Evolutionary conservation across 805 yeast species (phyloP).

Genomic region (Hanseniaspora thailandica): DNA sequence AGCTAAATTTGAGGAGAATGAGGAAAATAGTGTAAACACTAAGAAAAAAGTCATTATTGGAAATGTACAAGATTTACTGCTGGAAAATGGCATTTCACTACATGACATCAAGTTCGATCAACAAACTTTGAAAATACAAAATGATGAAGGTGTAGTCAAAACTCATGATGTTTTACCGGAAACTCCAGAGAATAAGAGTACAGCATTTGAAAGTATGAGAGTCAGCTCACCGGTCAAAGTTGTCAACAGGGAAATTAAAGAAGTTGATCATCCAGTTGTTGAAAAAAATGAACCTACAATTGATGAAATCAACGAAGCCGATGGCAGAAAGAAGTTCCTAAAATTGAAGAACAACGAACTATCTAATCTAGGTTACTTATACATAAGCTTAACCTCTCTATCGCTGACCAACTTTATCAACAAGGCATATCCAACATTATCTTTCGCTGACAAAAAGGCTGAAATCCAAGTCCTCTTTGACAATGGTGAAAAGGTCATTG

Average conservation of each 20-base stretch:
- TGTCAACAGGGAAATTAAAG: neutral
- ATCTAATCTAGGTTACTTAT: slow-evolving; percentile 1
- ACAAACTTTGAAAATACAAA: too few relatives aligned
- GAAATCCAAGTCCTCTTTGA: slow-evolving; percentile 31
- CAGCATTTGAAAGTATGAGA: neutral
- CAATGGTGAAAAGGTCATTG: slow-evolving; percentile 69
- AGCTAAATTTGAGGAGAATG: neutral
- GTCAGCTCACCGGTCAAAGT: slow-evolving; percentile 9
- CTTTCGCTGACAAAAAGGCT: slow-evolving; percentile 3
- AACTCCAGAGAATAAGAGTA: neutral
- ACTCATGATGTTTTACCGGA: neutral
- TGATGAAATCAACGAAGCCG: neutral
- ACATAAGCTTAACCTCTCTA: slow-evolving; percentile 2
- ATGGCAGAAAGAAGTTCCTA: neutral
- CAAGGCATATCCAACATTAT: neutral
- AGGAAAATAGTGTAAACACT: neutral
- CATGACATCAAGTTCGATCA: neutral
- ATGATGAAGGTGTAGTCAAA: neutral
- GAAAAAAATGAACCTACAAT: neutral
- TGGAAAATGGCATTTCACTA: neutral
- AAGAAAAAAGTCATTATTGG: slow-evolving; percentile 4
- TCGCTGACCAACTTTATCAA: slow-evolving; percentile 5
- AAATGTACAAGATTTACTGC: slow-evolving; percentile 4
- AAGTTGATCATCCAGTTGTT: neutral
- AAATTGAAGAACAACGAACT: neutral